Evolutionary conservation across 805 yeast genomes (phyloP).

Genomic region (Cyberlindnera mississippiensis): DNA sequence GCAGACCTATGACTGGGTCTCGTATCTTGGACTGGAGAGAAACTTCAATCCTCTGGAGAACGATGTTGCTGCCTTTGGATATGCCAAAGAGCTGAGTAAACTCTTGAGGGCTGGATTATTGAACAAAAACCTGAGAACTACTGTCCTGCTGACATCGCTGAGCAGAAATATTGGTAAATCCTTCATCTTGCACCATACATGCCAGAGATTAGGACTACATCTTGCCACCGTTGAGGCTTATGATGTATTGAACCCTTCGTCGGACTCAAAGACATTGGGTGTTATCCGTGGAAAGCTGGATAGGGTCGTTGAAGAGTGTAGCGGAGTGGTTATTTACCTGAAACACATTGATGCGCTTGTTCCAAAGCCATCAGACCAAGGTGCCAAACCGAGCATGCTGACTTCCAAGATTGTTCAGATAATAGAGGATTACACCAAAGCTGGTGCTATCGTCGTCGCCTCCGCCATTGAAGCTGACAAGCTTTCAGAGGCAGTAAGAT

Average conservation of each 20-base stretch:
- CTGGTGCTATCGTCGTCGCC: constrained; percentile 51
- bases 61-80: constrained; percentile 31
- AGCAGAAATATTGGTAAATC: constrained; percentile 79
- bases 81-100: constrained; percentile 48
- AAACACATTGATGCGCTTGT: constrained; percentile 77
- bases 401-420: constrained; percentile 51
- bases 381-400: constrained; percentile 32
- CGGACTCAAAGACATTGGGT: constrained; percentile 78
- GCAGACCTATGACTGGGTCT: constrained; percentile 36
- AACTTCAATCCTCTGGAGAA: constrained; percentile 32
- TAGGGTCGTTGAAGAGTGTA: constrained; percentile 43
- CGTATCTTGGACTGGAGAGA: constrained; percentile 43
- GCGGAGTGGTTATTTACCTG: constrained; percentile 50
- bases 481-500: constrained; percentile 61
- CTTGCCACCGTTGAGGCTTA: constrained; percentile 66
- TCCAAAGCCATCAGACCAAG: constrained; percentile 54
- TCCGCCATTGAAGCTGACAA: constrained; percentile 67
- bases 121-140: constrained; percentile 46
- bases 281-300: constrained; percentile 73
- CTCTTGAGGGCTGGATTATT: constrained; percentile 50
- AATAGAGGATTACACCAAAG: constrained; percentile 48
- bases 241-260: constrained; percentile 61
- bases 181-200: constrained; percentile 51
- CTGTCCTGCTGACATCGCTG: constrained; percentile 63
- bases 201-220: constrained; percentile 60